Percentiles rank a stretch among this genome's conserved stretches.
phyloP scores from a whole-genome alignment of 129 eudicot species.

The Smallanthus sonchifolius region DNA sequence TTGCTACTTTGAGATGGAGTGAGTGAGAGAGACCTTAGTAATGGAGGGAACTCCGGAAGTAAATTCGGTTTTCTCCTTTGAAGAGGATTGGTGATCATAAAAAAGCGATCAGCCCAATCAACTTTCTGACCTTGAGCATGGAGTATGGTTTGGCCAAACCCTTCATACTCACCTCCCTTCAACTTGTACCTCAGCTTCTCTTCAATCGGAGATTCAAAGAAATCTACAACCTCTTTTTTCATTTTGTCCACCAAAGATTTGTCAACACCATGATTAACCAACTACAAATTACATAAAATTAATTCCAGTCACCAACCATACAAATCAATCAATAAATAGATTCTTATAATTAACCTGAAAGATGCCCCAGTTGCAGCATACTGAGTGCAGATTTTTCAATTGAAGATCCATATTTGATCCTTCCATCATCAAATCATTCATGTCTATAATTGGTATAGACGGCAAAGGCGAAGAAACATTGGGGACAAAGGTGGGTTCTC shows the following conservation, averaged over 20 bases:
- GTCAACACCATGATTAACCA: constrained; percentile 65
- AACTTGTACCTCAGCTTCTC: constrained; percentile 44
- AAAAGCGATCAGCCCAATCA: constrained; percentile 58
- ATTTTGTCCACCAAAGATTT: constrained; percentile 38
- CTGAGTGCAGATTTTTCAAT: constrained; percentile 30
- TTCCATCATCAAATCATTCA: constrained; percentile 34
- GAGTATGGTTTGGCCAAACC: constrained; percentile 49
- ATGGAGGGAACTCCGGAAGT: constrained; percentile 40
- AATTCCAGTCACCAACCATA: background rate
- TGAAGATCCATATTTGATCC: constrained; percentile 4
- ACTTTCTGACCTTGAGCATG: constrained; percentile 27
- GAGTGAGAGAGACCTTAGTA: constrained; percentile 30
- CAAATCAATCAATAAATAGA: background rate
- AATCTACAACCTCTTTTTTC: constrained; percentile 38
- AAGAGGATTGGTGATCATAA: constrained; percentile 44
- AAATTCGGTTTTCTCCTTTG: constrained; percentile 46
- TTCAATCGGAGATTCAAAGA: constrained; percentile 44
- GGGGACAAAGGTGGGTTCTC: constrained; percentile 28
- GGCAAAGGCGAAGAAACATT: constrained; percentile 2
- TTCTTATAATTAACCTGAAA: constrained; percentile 35
- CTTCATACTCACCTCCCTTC: constrained; percentile 45
- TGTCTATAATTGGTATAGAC: constrained; percentile 42
- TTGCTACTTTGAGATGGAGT: background rate
- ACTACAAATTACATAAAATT: constrained; percentile 21
- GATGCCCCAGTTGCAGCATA: constrained; percentile 57